Evolutionary conservation across 2,329 filamentous ascomycete genomes (phyloP), one percentile per base, ranked within the genome.

Genomic region (Fonsecaea pugnacius): DNA sequence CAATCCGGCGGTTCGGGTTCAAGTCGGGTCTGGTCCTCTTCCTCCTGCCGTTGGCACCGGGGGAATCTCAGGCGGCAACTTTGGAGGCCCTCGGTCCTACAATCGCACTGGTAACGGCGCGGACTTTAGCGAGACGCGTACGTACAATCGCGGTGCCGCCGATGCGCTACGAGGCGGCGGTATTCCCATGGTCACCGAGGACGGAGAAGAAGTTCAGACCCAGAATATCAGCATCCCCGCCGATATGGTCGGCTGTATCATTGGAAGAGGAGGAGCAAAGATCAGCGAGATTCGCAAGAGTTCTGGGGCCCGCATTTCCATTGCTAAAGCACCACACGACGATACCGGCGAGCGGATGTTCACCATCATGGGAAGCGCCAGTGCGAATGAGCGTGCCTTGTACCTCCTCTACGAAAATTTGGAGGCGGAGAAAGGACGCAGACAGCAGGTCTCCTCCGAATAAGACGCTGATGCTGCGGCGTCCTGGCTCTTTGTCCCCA

Each of bases 161-260:
- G 88, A 89, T 68, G 62, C 55, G 9, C 60, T 64, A 40, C 68
- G 70, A 40, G 63, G 67, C 21, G 85, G 85, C 71, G 91, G 91
- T 62, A 91, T 91, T 50, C 92, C 92, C 24, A 91, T 91, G 51
- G 91, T 96, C 74, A 93, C 95, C 68, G 94, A 98, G 79, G 96
- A 98, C 70, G 95, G 95, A 68, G 95, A 98, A 77, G 94, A 97
- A 78, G 91, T 98, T 67, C 94, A 97, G 79, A 99, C 95, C 1
- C 95, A 99, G 76, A 99, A 99, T 82, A 99, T 99, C 80, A 97
- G 92, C 83, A 99, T 99, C 74, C 95, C 95, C 30, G 93, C 95
- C 54, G 95, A 99, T 82, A 99, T 99, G 95, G 95, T 99, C 77
- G 95, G 95, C 71, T 99, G 95, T 81, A 99, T 99, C 81, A 99